Percentiles rank a stretch among this genome's conserved stretches.
Evolutionary conservation across 768 basidiomycete species (phyloP).

Genomic region (Boletus reticuloceps): DNA sequence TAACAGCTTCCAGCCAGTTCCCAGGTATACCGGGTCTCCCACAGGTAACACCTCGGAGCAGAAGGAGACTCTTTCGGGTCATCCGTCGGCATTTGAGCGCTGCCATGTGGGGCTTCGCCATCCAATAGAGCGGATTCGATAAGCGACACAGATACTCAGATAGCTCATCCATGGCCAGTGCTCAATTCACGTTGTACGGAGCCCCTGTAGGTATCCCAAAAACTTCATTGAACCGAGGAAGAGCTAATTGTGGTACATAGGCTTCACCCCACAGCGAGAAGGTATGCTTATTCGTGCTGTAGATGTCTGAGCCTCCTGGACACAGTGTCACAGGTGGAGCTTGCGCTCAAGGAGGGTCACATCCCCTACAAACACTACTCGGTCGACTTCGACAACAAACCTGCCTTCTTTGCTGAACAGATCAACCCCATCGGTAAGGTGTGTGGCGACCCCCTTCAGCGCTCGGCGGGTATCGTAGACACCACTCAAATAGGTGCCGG

Average conservation of each 20-base stretch:
- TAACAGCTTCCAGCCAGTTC: too few relatives aligned
- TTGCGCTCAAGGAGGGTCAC: slow-evolving; percentile 55
- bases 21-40: too few relatives aligned
- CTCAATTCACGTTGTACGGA: too few relatives aligned
- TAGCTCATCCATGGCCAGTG: too few relatives aligned
- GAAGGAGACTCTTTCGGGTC: too few relatives aligned
- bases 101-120: too few relatives aligned
- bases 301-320: not conserved
- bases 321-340: slow-evolving; percentile 39
- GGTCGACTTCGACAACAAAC: slow-evolving; percentile 60
- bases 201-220: too few relatives aligned
- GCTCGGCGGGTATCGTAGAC: slow-evolving; percentile 9
- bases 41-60: too few relatives aligned
- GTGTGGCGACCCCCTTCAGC: not conserved
- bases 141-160: too few relatives aligned
- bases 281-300: not conserved
- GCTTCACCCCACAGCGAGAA: not conserved
- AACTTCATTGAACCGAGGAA: too few relatives aligned
- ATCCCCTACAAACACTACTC: slow-evolving; percentile 47
- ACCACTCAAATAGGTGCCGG: slow-evolving; percentile 37
- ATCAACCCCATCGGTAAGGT: slow-evolving; percentile 67
- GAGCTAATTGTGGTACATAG: not conserved
- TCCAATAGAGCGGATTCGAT: too few relatives aligned
- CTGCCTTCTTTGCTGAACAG: slow-evolving; percentile 59
- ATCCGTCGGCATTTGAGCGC: too few relatives aligned